Evolutionary conservation across 208 protist species (phyloP).

Genomic region (Eutreptiella sp.): DNA sequence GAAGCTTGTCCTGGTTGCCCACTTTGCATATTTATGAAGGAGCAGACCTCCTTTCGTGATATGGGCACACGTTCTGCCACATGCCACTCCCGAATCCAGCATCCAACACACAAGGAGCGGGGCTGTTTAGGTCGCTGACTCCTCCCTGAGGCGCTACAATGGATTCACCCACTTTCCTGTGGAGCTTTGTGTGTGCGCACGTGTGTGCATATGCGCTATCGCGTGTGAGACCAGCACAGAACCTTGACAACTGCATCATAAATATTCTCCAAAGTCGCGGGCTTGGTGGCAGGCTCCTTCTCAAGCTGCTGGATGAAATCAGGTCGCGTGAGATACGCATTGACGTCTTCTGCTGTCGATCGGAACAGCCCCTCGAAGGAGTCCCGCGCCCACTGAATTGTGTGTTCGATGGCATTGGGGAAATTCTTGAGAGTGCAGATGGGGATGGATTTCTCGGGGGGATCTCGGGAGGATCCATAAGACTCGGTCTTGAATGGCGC

Average conservation of each 20-base stretch:
- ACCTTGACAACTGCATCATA: conserved; percentile 56
- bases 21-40: too few relatives aligned
- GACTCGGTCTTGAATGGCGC: conserved; percentile 96
- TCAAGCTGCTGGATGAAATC: conserved; percentile 54
- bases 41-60: too few relatives aligned
- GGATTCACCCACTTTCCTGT: too few relatives aligned
- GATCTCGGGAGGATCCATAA: conserved; percentile 93
- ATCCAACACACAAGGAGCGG: too few relatives aligned
- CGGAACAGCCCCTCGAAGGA: conserved; percentile 76
- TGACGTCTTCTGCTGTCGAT: conserved; percentile 62
- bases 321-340: conserved; percentile 67
- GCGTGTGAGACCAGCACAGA: too few relatives aligned
- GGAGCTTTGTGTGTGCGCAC: too few relatives aligned
- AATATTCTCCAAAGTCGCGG: conserved; percentile 57
- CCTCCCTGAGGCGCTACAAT: too few relatives aligned
- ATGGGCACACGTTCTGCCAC: too few relatives aligned
- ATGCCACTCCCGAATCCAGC: too few relatives aligned
- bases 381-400: conserved; percentile 91
- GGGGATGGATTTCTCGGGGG: conserved; percentile 96
- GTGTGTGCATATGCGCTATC: too few relatives aligned
- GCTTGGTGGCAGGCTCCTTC: conserved; percentile 57
- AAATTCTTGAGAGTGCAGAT: conserved; percentile 99
- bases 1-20: too few relatives aligned
- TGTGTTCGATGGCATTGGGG: conserved; percentile 98
- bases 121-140: too few relatives aligned